Base-by-base conservation (phyloP, 257 asterid genomes). In the Handroanthus guayacan region DNA sequence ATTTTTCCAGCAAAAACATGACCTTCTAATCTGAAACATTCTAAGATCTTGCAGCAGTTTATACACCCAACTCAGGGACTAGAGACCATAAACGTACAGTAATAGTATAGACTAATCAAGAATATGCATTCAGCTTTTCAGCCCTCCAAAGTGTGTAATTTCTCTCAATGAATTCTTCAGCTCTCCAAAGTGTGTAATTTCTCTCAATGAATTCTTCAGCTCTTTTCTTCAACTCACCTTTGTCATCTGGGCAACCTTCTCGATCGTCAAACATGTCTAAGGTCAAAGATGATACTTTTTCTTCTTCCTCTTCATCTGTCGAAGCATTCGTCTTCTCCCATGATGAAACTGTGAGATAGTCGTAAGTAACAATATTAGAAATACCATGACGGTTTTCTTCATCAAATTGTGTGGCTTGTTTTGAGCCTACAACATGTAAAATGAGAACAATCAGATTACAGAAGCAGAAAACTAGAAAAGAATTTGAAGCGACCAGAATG, bases 361-460 rank as follows among this genome's bases (percentile, higher is more conserved):
- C 31, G 31, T 25, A 25, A 25, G 31, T 25, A 25, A 25, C 31
- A 25, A 25, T 1, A 25, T 25, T 0, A 25, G 31, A 25, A 0
- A 31, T 71, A 45, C 41, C 76, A 47, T 34, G 61, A 52, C 54
- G 65, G 12, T 2, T 51, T 48, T 41, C n/a, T 74, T 74, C 75
- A 3, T 54, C 54, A 10, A 64, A 67, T n/a, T 76, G 17, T 0
- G 80, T 8, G 25, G 52, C 58, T 6, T 84, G 57, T 45, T 75
- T 81, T 18, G 84, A 82, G 80, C 88, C 64, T 11, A 82, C 86
- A 20, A 88, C 69, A 1, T 89, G 82, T 13, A 93, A 79, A 82
- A 91, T 31, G 61, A 79, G 88, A 31, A 89, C 86, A 79, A 93
- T 86, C 57, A 93, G 69, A 82, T 89, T 93, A 89, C 88, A 91